These are phyloP conservation scores for Arthromyces matolae DNA, from an alignment of 768 basidiomycete genomes.

Conservation along the genomic window DNA sequence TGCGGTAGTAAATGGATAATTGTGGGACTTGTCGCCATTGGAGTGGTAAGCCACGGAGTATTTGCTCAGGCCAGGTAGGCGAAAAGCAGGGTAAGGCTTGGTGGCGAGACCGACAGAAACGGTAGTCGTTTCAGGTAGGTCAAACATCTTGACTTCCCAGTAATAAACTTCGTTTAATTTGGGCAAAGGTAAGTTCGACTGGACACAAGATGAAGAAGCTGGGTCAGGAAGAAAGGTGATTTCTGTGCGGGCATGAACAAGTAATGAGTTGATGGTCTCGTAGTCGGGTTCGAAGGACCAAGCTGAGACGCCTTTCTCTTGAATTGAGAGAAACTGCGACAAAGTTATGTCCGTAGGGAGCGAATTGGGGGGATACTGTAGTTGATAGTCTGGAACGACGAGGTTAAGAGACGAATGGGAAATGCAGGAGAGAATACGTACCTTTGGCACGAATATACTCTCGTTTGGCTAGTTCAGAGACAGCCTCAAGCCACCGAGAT, in stretches of 20 bases:
- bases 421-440: slow-evolving; percentile 36
- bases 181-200: slow-evolving; percentile 94
- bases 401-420: slow-evolving; percentile 9
- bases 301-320: slow-evolving; percentile 98
- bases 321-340: slow-evolving; percentile 97
- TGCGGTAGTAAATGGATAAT: slow-evolving; percentile 87
- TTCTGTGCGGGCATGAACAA: slow-evolving; percentile 95
- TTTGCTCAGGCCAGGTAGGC: slow-evolving; percentile 80
- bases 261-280: slow-evolving; percentile 86
- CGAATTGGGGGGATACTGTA: slow-evolving; percentile 94
- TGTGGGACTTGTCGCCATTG: slow-evolving; percentile 95
- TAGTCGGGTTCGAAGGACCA: slow-evolving; percentile 99
- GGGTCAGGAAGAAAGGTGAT: slow-evolving; percentile 98
- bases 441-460: slow-evolving; percentile 88
- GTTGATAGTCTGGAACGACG: slow-evolving; percentile 59
- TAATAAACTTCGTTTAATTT: slow-evolving; percentile 99
- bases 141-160: slow-evolving; percentile 99
- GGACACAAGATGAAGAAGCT: slow-evolving; percentile 88
- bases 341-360: slow-evolving; percentile 96
- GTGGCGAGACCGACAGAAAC: slow-evolving; percentile 95
- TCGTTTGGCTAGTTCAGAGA: slow-evolving; percentile 58
- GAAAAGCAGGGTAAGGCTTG: slow-evolving; percentile 94
- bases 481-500: slow-evolving; percentile 87
- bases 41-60: slow-evolving; percentile 95
- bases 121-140: slow-evolving; percentile 81